Evolutionary conservation across 2,329 filamentous ascomycete genomes (phyloP).

Genomic region (Apiospora rasikravindrae): DNA sequence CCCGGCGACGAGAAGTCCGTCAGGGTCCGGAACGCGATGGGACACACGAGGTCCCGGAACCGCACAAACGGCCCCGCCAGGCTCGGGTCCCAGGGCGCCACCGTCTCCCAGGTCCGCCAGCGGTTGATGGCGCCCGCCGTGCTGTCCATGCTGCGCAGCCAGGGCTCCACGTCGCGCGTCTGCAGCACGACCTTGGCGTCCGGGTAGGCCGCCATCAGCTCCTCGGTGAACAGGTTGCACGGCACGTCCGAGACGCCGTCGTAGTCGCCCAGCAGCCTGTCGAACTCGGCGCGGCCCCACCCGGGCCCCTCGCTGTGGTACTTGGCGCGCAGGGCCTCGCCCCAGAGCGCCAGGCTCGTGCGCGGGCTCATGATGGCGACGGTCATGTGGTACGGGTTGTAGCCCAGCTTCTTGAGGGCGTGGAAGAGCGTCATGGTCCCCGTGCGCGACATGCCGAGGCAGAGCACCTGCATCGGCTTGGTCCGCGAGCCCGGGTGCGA

Average conservation of each 20-base stretch:
- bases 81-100: slow-evolving; percentile 59
- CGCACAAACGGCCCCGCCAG: slow-evolving; percentile 69
- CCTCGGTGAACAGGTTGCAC: neutral
- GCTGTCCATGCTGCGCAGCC: neutral
- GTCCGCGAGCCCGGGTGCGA: slow-evolving; percentile 2
- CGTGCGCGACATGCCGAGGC: slow-evolving; percentile 8
- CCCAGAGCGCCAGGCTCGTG: slow-evolving; percentile 6
- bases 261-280: slow-evolving; percentile 17
- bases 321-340: slow-evolving; percentile 16
- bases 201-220: slow-evolving; percentile 18
- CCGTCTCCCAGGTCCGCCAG: slow-evolving; percentile 60
- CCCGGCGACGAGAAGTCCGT: neutral
- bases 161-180: slow-evolving; percentile 11
- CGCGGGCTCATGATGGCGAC: slow-evolving; percentile 1
- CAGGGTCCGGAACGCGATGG: slow-evolving; percentile 46
- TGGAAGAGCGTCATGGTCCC: slow-evolving; percentile 15
- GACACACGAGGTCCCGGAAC: slow-evolving; percentile 72
- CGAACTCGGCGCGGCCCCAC: slow-evolving; percentile 15
- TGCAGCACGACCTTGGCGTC: slow-evolving; percentile 16
- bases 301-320: neutral
- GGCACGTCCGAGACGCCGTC: neutral
- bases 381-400: slow-evolving; percentile 12
- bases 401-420: slow-evolving; percentile 14
- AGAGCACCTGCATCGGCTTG: neutral
- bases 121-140: slow-evolving; percentile 61